Evolutionary conservation across 2,329 filamentous ascomycete species (phyloP), one percentile per base, ranked within the genome.

Genomic region (Epichloe bromicola): DNA sequence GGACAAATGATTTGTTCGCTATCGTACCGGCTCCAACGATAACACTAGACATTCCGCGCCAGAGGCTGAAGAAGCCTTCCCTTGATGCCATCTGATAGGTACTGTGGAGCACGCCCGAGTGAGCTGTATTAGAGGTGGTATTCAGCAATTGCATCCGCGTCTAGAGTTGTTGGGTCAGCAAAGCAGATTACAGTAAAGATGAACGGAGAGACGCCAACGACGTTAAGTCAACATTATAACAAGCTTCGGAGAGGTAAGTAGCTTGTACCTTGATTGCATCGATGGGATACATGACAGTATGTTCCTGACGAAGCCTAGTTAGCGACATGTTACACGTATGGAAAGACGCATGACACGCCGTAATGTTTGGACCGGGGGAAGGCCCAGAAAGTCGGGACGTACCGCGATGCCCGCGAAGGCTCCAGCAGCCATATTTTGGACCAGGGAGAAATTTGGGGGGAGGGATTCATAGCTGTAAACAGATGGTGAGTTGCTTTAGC

Each of bases 231-330:
- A n/a, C 15, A 12, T 12, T 12, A 23, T n/a, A 10, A 40, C n/a
- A 34, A 14, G 26, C 30, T 42, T 48, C 26, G 11, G 17, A 4
- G 17, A 33, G 40, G 7, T 33, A 47, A 46, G 34, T 23, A 4
- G 41, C 51, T 67, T 67, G 58, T 59, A 96, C 93, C 85, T 98
- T 98, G 66, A 98, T 86, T 59, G 95, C 82, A 73, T 98, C 93
- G 65, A 98, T 86, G 19, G 93, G 93, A 66, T 98, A 98, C 93
- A 98, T 97, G 62, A 95, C 90, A 53, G 91, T 94, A 70, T 97
- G 91, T 73, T 97, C 91, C 90, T 96, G 59, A 48, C 54, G 20
- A 26, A 26, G 60, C 57, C 58, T 54, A 54, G 46, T 53, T 46
- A 44, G 34, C 17, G 33, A 23, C 51, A 34, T 46, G n/a, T 15